phyloP scores from a whole-genome alignment of 129 eudicot species.

The Tanacetum coccineum region DNA sequence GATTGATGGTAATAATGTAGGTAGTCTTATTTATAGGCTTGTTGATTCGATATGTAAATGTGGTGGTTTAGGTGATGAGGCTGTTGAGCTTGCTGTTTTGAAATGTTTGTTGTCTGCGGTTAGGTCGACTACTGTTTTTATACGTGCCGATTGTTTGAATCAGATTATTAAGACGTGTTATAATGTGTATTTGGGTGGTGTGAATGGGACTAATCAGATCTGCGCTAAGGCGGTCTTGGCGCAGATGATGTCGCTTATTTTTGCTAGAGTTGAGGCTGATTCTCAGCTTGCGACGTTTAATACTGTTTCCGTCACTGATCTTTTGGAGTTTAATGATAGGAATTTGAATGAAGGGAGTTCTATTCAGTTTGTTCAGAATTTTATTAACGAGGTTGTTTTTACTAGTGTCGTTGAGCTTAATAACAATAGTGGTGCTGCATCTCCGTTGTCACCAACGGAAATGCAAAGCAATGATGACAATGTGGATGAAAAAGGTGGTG shows the following conservation, averaged over 20 bases:
- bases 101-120: constrained; percentile 71
- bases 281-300: constrained; percentile 40
- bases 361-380: constrained; percentile 68
- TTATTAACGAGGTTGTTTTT: constrained; percentile 66
- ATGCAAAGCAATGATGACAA: too few relatives aligned
- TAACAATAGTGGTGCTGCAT: too few relatives aligned
- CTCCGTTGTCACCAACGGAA: constrained; percentile 13
- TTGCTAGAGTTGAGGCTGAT: constrained; percentile 68
- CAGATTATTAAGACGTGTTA: constrained; percentile 82
- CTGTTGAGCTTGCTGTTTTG: constrained; percentile 60
- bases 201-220: constrained; percentile 98
- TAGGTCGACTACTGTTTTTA: constrained; percentile 47
- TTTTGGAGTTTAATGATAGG: constrained; percentile 88
- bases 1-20: constrained; percentile 26
- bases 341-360: constrained; percentile 92
- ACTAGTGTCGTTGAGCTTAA: constrained; percentile 36
- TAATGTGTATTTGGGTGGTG: constrained; percentile 82
- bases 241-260: constrained; percentile 84
- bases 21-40: constrained; percentile 36
- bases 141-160: constrained; percentile 67
- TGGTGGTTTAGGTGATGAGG: constrained; percentile 61
- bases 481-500: constrained; percentile 22
- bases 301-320: constrained; percentile 56
- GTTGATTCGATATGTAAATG: constrained; percentile 81
- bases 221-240: constrained; percentile 96